These are phyloP conservation scores for Cardamine occulta DNA, from an alignment of 345 rosid genomes.

Conservation along the genomic window DNA sequence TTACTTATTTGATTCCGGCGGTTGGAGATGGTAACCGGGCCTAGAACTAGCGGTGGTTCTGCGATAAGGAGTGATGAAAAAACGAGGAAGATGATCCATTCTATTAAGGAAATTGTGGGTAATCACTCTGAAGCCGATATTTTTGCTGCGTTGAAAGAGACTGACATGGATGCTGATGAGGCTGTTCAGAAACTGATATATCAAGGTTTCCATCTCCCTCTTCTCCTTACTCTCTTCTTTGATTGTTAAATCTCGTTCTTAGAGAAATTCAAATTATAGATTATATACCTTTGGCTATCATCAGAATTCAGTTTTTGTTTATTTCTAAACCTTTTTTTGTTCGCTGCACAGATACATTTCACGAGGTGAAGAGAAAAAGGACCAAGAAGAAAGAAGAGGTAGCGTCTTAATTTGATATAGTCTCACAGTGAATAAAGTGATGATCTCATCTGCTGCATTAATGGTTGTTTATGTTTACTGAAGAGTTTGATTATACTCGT, in stretches of 20 bases:
- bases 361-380: conserved; percentile 73
- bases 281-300: not conserved
- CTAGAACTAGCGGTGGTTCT: conserved; percentile 38
- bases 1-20: not conserved
- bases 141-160: conserved; percentile 66
- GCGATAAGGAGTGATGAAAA: conserved; percentile 48
- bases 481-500: no score
- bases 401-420: not conserved
- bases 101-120: conserved; percentile 77
- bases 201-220: conserved; percentile 55
- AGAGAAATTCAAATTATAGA: not conserved
- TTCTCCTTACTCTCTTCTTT: not conserved
- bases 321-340: not conserved
- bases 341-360: conserved; percentile 68
- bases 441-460: not conserved
- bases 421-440: not conserved
- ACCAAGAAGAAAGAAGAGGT: conserved; percentile 93
- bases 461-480: no score
- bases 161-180: conserved; percentile 82
- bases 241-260: not conserved
- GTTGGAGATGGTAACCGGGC: conserved; percentile 54
- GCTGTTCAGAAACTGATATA: conserved; percentile 73
- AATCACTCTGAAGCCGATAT: conserved; percentile 81
- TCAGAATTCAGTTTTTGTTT: not conserved
- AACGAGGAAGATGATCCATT: conserved; percentile 63